Base-by-base conservation (phyloP, 257 asterid species). In the Nicotiana otophora region DNA sequence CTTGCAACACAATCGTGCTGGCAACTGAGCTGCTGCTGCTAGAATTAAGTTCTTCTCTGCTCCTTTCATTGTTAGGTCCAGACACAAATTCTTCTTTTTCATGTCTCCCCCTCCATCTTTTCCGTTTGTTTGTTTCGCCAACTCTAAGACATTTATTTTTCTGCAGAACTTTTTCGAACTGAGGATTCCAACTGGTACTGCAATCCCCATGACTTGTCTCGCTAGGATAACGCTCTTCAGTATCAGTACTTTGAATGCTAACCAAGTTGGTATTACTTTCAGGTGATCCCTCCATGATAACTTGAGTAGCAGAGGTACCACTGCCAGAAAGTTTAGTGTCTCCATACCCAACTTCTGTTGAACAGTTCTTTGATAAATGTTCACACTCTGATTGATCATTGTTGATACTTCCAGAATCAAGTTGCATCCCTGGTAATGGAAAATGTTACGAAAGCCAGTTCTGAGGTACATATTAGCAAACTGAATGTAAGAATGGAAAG, bases 21-120 rank as follows among this genome's bases (percentile, higher is more conserved):
- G 84, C 88, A 80, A 66, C 60, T 16, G 82, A 81, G 81, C 86
- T 74, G 83, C 87, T 55, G 81, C 86, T 74, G 83, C 87, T 55
- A 78, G 89, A 84, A 82, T 78, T 84, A 66, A 84, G 89, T 87
- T 87, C 91, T 69, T 83, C 86, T 87, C 86, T 86, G 86, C 87
- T 75, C 86, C 92, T 87, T 86, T 84, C 94, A 80, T 79, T 17
- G 31, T 87, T 83, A 82, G 79, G 81, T 84, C 89, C 92, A 65
- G 92, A 88, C 65, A 82, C 19, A 57, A 62, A 83, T 68, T 90
- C 97, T 20, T 84, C 81, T 81, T 84, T 82, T 86, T 93, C 98
- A 80, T 86, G 86, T 88, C 99, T 92, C 39, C 97, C 97, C 88
- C 92, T 91, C 98, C 99, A 96, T 86, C 97, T 88, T 86, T 95